Percentiles rank a stretch among this genome's conserved stretches.
These are phyloP conservation scores for Daedaleopsis sinensis DNA, from an alignment of 768 basidiomycete genomes.

Conservation along the genomic window DNA sequence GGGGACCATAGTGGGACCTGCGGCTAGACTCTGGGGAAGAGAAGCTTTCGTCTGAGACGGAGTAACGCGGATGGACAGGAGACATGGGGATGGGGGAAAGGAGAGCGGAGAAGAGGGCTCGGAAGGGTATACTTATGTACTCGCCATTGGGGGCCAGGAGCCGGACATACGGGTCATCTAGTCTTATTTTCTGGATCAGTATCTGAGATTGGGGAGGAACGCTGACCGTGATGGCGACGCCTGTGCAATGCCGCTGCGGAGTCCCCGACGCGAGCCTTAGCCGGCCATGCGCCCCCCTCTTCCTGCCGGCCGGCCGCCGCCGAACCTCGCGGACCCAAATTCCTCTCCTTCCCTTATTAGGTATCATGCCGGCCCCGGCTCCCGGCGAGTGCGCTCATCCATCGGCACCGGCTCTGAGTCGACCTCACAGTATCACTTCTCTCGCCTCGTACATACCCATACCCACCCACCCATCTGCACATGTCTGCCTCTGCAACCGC, in stretches of 20 bases:
- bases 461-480: not conserved
- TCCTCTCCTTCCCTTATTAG: not conserved
- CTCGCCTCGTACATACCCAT: not conserved
- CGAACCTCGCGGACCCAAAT: not conserved
- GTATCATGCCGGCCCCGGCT: not conserved
- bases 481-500: slow-evolving; percentile 9
- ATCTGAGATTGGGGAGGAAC: not conserved
- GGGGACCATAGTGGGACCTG: slow-evolving; percentile 27
- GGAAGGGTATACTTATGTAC: not conserved
- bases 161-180: not conserved
- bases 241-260: not conserved
- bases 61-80: slow-evolving; percentile 12
- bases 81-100: slow-evolving; percentile 5
- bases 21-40: slow-evolving; percentile 9
- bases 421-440: not conserved
- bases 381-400: not conserved
- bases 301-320: too few species aligned
- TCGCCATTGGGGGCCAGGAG: not conserved
- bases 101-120: slow-evolving; percentile 14
- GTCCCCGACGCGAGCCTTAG: too few species aligned
- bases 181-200: not conserved
- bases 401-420: too few species aligned
- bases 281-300: too few species aligned
- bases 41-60: slow-evolving; percentile 10
- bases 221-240: not conserved